These are phyloP conservation scores for Dictyostelium purpureum DNA, from an alignment of 78 protist genomes.

Conservation along the genomic window DNA sequence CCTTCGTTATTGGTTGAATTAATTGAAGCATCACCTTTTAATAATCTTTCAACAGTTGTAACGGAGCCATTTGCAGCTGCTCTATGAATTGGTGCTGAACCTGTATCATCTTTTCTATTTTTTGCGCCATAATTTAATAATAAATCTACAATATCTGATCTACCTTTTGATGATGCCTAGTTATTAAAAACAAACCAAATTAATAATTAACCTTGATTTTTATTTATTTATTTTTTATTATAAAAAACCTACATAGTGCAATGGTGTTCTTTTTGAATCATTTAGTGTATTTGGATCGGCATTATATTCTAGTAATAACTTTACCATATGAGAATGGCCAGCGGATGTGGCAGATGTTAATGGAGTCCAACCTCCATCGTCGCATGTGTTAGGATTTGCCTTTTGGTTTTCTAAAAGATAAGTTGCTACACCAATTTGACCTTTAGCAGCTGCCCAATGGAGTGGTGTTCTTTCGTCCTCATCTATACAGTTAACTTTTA, in stretches of 20 bases:
- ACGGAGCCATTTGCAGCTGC: constrained; percentile 37
- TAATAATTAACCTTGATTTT: too few relatives aligned
- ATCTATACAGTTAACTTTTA: constrained; percentile 7
- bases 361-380: constrained; percentile 77
- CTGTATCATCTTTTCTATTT: constrained; percentile 28
- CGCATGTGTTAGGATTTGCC: constrained; percentile 13
- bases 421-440: not conserved
- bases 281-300: constrained; percentile 37
- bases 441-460: constrained; percentile 60
- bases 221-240: too few relatives aligned
- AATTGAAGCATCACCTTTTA: constrained; percentile 9
- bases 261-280: constrained; percentile 55
- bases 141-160: constrained; percentile 53
- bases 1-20: constrained; percentile 21
- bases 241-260: constrained; percentile 29
- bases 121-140: constrained; percentile 38
- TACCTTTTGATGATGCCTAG: constrained; percentile 49
- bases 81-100: constrained; percentile 51
- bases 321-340: constrained; percentile 50
- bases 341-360: not conserved
- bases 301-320: constrained; percentile 8
- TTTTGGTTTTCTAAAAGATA: constrained; percentile 13
- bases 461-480: constrained; percentile 66
- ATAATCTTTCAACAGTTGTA: constrained; percentile 7
- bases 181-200: not conserved